Evolutionary conservation across 345 rosid genomes (phyloP), one percentile per base, ranked within the genome.

Genomic region (Lepidium didymum): DNA sequence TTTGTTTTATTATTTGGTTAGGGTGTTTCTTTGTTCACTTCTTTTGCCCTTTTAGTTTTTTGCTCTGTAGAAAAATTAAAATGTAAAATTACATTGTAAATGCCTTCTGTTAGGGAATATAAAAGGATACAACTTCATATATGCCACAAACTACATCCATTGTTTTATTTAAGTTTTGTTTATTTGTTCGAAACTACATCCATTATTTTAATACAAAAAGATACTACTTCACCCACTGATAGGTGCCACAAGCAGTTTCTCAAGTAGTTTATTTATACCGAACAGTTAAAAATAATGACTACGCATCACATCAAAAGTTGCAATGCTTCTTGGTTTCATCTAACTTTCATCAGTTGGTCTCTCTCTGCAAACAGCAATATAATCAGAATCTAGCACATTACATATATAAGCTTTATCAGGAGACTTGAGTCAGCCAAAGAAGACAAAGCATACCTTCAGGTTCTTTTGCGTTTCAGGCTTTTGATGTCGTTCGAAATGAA

Each of bases 401-500:
- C 29, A 67, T 42, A 33, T 44, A 12, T 36, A 58, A 40, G 41
- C 18, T 56, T 21, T 27, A 16, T 18, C 56, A 45, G 6, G 59
- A 72, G 69, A 53, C 49, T n/a, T 62, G 47, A 31, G 15, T 27
- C 57, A 42, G 41, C 42, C 44, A 11, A 54, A n/a, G 59, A 67
- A 54, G 15, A 61, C 31, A 45, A 33, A 59, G 19, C 56, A 59
- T 74, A 74, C 73, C 57, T 62, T 76, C 70, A 74, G 53, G 80
- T 54, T 76, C 84, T 79, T 73, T 67, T 86, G 76, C 92, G 88
- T 79, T 86, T 92, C 13, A 52, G 58, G 21, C 42, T 12, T 54
- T 65, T 86, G 45, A 82, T 85, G 46, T 64, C 69, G 31, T 38
- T 81, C 4, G 83, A 63, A 10, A 84, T 74, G 77, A 67, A 81